phyloP scores from a whole-genome alignment of 495 filamentous ascomycete genomes.

The Rostrohypoxylon terebratum region DNA sequence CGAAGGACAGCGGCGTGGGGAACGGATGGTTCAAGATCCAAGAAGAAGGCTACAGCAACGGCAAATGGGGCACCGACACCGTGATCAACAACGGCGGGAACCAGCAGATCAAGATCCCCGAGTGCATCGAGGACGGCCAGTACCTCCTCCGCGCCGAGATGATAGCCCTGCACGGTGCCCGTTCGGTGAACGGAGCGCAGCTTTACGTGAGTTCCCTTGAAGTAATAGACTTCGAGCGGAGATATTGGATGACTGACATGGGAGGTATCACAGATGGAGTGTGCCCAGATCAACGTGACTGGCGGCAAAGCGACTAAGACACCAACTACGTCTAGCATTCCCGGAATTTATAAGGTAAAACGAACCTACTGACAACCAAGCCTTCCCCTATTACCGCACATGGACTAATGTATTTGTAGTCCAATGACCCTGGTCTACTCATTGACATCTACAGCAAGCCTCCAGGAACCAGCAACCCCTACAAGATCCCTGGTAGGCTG shows the following conservation, averaged over 20 bases:
- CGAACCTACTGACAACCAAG: neutral
- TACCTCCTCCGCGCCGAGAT: conserved; percentile 65
- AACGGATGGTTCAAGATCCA: conserved; percentile 61
- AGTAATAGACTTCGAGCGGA: too few relatives aligned
- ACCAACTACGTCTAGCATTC: conserved; percentile 57
- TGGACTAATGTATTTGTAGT: conserved; percentile 19
- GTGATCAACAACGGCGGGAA: conserved; percentile 59
- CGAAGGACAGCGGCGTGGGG: conserved; percentile 58
- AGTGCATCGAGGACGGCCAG: conserved; percentile 58
- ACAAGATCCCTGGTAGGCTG: conserved; percentile 51
- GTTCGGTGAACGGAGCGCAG: conserved; percentile 56
- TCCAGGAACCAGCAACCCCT: conserved; percentile 40
- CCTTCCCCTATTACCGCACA: neutral
- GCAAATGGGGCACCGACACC: conserved; percentile 57
- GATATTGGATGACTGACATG: conserved; percentile 24
- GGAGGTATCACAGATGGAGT: conserved; percentile 54
- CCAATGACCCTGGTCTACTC: conserved; percentile 53
- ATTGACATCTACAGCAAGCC: conserved; percentile 56
- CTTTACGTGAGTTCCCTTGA: conserved; percentile 57
- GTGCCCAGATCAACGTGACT: conserved; percentile 61
- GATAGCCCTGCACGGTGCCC: conserved; percentile 62
- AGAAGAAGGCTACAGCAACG: conserved; percentile 54
- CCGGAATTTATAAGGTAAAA: conserved; percentile 59
- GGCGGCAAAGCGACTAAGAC: conserved; percentile 53
- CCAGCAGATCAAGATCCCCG: conserved; percentile 59